Conservation (phyloP, 2,329 filamentous ascomycete species). For the Diplodia intermedia region DNA sequence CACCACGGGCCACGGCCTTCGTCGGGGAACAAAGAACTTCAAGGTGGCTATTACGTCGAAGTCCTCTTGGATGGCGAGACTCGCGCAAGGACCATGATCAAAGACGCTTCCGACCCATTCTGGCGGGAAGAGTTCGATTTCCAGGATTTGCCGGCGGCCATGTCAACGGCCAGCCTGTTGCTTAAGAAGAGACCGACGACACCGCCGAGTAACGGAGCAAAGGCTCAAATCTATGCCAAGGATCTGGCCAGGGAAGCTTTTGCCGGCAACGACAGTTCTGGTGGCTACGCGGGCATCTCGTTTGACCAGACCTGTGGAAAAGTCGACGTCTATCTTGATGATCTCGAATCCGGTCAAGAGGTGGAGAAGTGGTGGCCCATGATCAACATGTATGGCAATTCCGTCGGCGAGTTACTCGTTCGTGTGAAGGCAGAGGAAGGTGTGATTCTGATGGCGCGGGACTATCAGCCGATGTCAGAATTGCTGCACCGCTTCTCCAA, state of each 20-base stretch:
- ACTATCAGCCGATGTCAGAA: slow-evolving; percentile 84
- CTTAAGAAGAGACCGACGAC: slow-evolving; percentile 66
- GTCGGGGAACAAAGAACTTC: slow-evolving; percentile 38
- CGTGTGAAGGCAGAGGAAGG: slow-evolving; percentile 85
- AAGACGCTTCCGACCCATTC: slow-evolving; percentile 76
- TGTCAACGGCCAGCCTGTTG: slow-evolving; percentile 73
- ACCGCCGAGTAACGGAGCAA: slow-evolving; percentile 18
- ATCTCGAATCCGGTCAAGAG: slow-evolving; percentile 77
- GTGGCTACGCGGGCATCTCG: slow-evolving; percentile 54
- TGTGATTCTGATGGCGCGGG: slow-evolving; percentile 82
- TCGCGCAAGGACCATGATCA: slow-evolving; percentile 75
- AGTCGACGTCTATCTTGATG: slow-evolving; percentile 82
- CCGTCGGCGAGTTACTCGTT: slow-evolving; percentile 83
- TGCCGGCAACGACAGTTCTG: slow-evolving; percentile 41
- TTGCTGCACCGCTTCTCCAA: slow-evolving; percentile 84
- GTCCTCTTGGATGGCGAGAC: slow-evolving; percentile 81
- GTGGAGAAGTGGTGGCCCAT: slow-evolving; percentile 87
- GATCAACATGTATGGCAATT: slow-evolving; percentile 75
- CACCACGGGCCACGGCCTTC: slow-evolving; percentile 38
- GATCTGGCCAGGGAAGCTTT: slow-evolving; percentile 48
- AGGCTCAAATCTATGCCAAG: slow-evolving; percentile 35
- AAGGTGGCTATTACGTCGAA: slow-evolving; percentile 78
- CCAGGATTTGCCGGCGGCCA: slow-evolving; percentile 70
- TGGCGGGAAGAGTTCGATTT: slow-evolving; percentile 86
- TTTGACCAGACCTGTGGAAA: slow-evolving; percentile 66